phyloP scores from a whole-genome alignment of 495 filamentous ascomycete species.

The Acidiella bohemica region DNA sequence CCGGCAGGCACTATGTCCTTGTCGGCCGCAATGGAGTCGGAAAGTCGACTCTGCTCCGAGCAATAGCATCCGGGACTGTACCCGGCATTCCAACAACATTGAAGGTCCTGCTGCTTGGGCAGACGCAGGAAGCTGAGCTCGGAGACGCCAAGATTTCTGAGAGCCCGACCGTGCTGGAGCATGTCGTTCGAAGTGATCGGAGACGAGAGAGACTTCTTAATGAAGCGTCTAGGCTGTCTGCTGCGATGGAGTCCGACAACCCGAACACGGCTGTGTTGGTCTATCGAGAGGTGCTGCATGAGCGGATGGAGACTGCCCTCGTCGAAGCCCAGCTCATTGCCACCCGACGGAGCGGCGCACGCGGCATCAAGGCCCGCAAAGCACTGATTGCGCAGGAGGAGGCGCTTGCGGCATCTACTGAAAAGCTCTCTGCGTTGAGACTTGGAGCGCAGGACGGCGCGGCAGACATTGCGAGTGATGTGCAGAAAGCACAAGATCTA shows the following conservation, averaged over 20 bases:
- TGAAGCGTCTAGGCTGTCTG: conserved; percentile 29
- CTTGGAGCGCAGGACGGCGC: too few species aligned
- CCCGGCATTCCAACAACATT: conserved; percentile 60
- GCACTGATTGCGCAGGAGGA: too few species aligned
- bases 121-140: conserved; percentile 32
- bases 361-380: too few species aligned
- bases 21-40: conserved; percentile 68
- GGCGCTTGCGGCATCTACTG: conserved; percentile 42
- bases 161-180: conserved; percentile 43
- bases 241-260: conserved; percentile 36
- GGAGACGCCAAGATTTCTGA: conserved; percentile 26
- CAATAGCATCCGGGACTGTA: conserved; percentile 64
- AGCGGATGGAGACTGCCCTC: conserved; percentile 42
- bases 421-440: not conserved
- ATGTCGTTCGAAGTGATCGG: conserved; percentile 53
- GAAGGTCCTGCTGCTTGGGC: conserved; percentile 56
- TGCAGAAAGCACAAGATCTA: conserved; percentile 23
- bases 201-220: conserved; percentile 36
- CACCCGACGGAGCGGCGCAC: too few species aligned
- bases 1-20: conserved; percentile 57
- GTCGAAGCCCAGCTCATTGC: too few species aligned
- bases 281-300: conserved; percentile 45
- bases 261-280: conserved; percentile 43
- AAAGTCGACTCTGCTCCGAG: conserved; percentile 63
- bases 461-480: conserved; percentile 18